Evolutionary conservation across 768 basidiomycete genomes (phyloP), one percentile per base, ranked within the genome.

Genomic region (Podaxis sp.): DNA sequence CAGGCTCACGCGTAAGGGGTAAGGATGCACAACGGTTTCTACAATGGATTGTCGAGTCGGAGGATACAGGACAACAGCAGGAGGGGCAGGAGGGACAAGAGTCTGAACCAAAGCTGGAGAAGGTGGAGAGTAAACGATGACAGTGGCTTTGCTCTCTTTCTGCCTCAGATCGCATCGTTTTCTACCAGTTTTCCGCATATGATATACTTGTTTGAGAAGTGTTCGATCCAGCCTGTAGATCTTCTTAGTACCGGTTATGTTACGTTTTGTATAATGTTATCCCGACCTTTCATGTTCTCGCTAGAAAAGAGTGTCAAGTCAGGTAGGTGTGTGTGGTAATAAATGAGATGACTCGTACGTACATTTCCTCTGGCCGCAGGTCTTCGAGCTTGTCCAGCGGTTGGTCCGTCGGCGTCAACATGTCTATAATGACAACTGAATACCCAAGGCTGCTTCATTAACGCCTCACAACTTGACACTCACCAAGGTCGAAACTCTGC

Each of bases 401-500:
- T 72, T 92, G 82, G 74, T 96, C 94, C 4, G 94, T 70, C 0
- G 93, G 86, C 0, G 93, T 95, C 63, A 98, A 82, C 93, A 97
- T 96, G 54, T 94, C 96, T 91, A 70, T 25, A 41, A 19, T 55
- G 41, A 60, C 1, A 41, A 33, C 19, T 36, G 52, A 55, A 1
- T 29, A 11, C 19, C 22, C 36, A 17, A 17, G 27, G 38, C 13
- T 33, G 8, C 33, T 7, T 9, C 33, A 9, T n/a, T 46, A n/a
- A n/a, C 9, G 9, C 7, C 11, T n/a, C 50, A 19, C 40, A 11
- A 37, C 12, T 22, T 7, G 36, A 19, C 15, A 70, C 89, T 57
- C 69, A 93, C 95, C 93, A n/a, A 79, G 33, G 67, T 96, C 96
- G 66, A 97, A 98, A 2, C 94, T 96, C 76, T 98, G 96, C 76